Evolutionary conservation across 768 basidiomycete species (phyloP).

Genomic region (Paxillus rubicundulus): DNA sequence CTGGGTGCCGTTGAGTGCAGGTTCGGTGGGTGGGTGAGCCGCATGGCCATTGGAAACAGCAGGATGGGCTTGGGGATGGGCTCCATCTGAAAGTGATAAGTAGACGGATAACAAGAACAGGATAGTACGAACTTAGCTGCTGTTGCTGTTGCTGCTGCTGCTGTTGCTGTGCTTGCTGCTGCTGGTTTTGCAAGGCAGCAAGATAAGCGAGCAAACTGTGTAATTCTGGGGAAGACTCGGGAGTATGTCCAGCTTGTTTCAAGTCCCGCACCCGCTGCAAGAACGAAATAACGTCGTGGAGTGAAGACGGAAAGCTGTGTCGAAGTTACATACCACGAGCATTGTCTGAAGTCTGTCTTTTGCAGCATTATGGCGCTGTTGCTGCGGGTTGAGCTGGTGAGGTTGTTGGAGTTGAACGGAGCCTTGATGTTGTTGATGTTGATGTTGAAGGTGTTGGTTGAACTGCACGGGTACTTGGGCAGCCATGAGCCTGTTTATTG

Average conservation of each 20-base stretch:
- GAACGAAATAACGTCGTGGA: background rate
- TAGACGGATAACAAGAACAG: background rate
- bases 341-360: slow-evolving; percentile 29
- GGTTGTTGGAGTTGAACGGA: background rate
- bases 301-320: background rate
- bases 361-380: slow-evolving; percentile 5
- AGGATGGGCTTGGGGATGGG: slow-evolving; percentile 30
- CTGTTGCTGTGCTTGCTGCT: slow-evolving; percentile 24
- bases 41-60: slow-evolving; percentile 48
- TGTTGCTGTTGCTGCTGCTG: slow-evolving; percentile 30
- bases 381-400: slow-evolving; percentile 5
- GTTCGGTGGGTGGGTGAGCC: slow-evolving; percentile 23
- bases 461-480: slow-evolving; percentile 25
- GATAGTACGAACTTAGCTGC: slow-evolving; percentile 32
- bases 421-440: slow-evolving; percentile 5
- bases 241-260: slow-evolving; percentile 42
- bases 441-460: slow-evolving; percentile 13
- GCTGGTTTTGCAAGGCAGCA: slow-evolving; percentile 26
- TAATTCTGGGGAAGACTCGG: slow-evolving; percentile 45
- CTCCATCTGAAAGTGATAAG: slow-evolving; percentile 31
- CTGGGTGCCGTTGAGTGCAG: slow-evolving; percentile 23
- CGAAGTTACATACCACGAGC: slow-evolving; percentile 11
- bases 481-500: slow-evolving; percentile 17
- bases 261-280: slow-evolving; percentile 45
- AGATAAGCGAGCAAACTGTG: slow-evolving; percentile 40